A percentile compares a stretch with the other conserved stretches of the same genome.
phyloP scores from a whole-genome alignment of 2,329 filamentous ascomycete genomes.

The Westerdykella ornata region DNA sequence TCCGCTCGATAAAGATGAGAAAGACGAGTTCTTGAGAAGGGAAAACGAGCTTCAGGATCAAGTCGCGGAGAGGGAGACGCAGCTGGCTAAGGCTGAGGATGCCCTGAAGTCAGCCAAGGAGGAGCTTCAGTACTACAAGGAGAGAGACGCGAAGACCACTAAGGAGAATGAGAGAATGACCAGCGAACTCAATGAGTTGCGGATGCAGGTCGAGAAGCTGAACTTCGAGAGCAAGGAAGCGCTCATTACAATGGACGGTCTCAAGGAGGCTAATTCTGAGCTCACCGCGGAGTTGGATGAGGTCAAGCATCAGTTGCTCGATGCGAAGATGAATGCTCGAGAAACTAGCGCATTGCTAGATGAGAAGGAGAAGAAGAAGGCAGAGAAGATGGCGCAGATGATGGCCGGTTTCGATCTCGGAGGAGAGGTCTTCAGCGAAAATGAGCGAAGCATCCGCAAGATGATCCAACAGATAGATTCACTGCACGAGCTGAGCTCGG shows the following conservation, averaged over 20 bases:
- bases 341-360: constrained; percentile 84
- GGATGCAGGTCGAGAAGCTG: constrained; percentile 94
- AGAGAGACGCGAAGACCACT: constrained; percentile 72
- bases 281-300: constrained; percentile 89
- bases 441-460: constrained; percentile 76
- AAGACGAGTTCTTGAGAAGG: constrained; percentile 87
- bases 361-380: constrained; percentile 98
- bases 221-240: constrained; percentile 96
- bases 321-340: constrained; percentile 94
- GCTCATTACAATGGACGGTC: constrained; percentile 91
- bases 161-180: constrained; percentile 87
- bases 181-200: constrained; percentile 81
- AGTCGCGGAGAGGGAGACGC: constrained; percentile 83
- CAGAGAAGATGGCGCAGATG: constrained; percentile 99
- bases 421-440: constrained; percentile 86
- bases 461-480: constrained; percentile 78
- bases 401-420: constrained; percentile 98
- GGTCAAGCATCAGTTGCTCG: constrained; percentile 89
- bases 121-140: constrained; percentile 77
- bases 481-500: constrained; percentile 67
- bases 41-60: constrained; percentile 98
- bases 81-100: constrained; percentile 72
- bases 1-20: constrained; percentile 88
- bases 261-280: constrained; percentile 93
- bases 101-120: constrained; percentile 75